Percentiles rank a stretch among this genome's conserved stretches.
These are phyloP conservation scores for Hordeum pubiflorum DNA, from an alignment of 202 grass and related monocot species.

Conservation along the genomic window DNA sequence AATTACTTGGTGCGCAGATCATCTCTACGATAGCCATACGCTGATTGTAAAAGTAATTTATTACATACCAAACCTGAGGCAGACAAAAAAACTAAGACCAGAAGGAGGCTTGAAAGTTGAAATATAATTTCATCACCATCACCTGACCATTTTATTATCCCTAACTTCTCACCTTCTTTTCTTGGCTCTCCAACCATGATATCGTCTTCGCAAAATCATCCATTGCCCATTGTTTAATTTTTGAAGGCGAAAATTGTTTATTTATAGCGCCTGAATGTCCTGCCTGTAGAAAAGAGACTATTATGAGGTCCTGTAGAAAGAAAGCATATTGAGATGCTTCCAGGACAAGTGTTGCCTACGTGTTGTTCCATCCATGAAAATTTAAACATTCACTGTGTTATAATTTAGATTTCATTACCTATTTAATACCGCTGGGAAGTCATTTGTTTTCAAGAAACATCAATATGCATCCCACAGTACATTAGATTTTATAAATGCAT, in stretches of 20 bases:
- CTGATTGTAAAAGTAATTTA: not conserved
- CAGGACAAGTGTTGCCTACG: not conserved
- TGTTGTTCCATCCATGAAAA: not conserved
- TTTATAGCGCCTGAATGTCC: conserved; percentile 19
- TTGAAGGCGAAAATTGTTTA: conserved; percentile 48
- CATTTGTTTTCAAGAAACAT: not conserved
- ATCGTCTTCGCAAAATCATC: conserved; percentile 72
- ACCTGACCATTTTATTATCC: not conserved
- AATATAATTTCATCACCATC: not conserved
- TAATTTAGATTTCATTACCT: not conserved
- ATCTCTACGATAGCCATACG: not conserved
- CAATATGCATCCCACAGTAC: not conserved
- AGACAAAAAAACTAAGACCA: not conserved
- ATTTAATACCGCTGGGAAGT: not conserved
- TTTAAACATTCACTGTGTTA: not conserved
- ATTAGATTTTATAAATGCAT: not conserved
- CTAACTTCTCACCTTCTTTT: conserved; percentile 63
- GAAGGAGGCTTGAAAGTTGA: not conserved
- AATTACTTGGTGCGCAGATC: not conserved
- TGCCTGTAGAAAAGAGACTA: conserved; percentile 30
- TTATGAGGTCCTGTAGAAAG: not conserved
- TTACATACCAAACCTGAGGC: not conserved
- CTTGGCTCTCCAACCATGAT: conserved; percentile 92
- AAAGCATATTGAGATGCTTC: conserved; percentile 1
- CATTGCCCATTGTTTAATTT: conserved; percentile 76